Evolutionary conservation across 345 rosid species (phyloP).

Genomic region (Dovyalis caffra): DNA sequence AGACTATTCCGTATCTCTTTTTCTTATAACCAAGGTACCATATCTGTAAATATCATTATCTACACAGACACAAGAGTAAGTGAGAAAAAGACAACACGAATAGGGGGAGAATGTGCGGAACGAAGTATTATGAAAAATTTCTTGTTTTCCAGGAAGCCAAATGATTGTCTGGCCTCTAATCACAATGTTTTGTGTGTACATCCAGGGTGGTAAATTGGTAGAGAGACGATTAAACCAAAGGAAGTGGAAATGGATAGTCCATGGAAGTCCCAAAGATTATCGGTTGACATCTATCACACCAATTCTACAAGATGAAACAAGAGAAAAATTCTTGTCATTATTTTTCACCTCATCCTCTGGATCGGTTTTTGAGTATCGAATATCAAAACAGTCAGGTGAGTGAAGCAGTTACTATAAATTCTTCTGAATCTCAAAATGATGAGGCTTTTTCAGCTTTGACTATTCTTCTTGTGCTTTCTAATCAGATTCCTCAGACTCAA

Average conservation of each 20-base stretch:
- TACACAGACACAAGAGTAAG: neutral
- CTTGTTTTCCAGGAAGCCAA: neutral
- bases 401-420: neutral
- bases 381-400: constrained; percentile 49
- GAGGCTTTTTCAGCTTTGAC: neutral
- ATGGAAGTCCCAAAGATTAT: constrained; percentile 54
- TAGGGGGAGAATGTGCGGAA: neutral
- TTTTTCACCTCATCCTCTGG: constrained; percentile 55
- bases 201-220: constrained; percentile 50
- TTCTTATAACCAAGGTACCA: constrained; percentile 64
- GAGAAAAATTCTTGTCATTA: constrained; percentile 39
- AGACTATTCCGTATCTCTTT: constrained; percentile 51
- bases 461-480: neutral
- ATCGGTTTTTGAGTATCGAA: constrained; percentile 44
- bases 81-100: neutral
- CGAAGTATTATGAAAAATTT: neutral
- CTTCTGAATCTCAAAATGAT: neutral
- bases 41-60: neutral
- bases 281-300: constrained; percentile 52
- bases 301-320: constrained; percentile 44
- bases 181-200: neutral
- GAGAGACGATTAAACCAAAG: constrained; percentile 55
- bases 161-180: neutral
- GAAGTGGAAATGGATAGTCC: constrained; percentile 70
- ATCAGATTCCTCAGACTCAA: neutral